Evolutionary conservation across 2,329 filamentous ascomycete species (phyloP).

Genomic region (Periconia sp.): DNA sequence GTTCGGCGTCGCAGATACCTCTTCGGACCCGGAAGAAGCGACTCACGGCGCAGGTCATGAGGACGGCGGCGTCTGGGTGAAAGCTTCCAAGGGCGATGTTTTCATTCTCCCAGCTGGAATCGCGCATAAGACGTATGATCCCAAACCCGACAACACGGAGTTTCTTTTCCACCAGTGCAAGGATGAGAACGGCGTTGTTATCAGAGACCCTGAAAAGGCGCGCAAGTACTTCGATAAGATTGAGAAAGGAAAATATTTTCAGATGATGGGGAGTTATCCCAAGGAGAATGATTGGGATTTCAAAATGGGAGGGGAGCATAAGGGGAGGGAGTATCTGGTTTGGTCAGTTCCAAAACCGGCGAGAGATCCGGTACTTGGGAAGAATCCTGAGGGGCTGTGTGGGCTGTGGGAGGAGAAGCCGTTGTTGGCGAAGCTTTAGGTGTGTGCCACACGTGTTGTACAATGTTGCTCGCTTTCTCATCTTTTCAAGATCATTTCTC

Average conservation of each 20-base stretch:
- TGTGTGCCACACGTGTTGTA: not conserved
- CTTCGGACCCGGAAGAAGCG: constrained; percentile 42
- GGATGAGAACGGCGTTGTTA: constrained; percentile 16
- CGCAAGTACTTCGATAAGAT: constrained; percentile 41
- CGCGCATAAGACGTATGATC: constrained; percentile 57
- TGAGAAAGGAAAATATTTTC: constrained; percentile 48
- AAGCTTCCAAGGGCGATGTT: constrained; percentile 57
- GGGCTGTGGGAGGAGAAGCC: constrained; percentile 36
- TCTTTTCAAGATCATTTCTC: too few relatives aligned
- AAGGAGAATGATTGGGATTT: constrained; percentile 55
- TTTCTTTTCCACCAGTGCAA: constrained; percentile 52
- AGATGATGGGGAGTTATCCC: constrained; percentile 62
- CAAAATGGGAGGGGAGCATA: constrained; percentile 48
- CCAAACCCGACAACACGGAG: constrained; percentile 36
- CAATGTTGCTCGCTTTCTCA: too few relatives aligned
- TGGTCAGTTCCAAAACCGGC: constrained; percentile 52
- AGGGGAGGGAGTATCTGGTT: constrained; percentile 44
- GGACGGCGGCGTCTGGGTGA: constrained; percentile 52
- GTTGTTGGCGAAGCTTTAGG: not conserved
- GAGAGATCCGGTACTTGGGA: constrained; percentile 53
- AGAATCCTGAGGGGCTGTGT: constrained; percentile 37
- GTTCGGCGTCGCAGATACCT: constrained; percentile 57
- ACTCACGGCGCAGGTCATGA: constrained; percentile 48
- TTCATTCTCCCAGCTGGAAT: constrained; percentile 61
- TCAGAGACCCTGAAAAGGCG: constrained; percentile 32